Evolutionary conservation across 495 filamentous ascomycete species (phyloP), one percentile per base, ranked within the genome.

Genomic region (Penicillium fimorum): DNA sequence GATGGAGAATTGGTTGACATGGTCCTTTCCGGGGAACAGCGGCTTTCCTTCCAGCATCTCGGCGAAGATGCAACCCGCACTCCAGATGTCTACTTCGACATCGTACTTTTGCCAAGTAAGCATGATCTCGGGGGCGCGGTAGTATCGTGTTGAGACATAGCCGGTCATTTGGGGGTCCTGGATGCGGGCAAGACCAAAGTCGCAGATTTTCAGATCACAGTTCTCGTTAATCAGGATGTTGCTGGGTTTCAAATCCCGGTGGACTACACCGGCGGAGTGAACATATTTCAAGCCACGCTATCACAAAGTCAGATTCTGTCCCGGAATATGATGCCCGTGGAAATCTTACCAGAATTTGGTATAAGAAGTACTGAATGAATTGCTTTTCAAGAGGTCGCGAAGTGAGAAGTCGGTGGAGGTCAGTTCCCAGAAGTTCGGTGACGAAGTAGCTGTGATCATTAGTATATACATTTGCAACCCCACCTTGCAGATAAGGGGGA

Each of bases 141-240:
- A 98, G 80, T 98, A 98, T 77, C 94, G 82, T 49, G 94, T 98
- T 47, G 94, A 98, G 41, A 98, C 94, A 68, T 98, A 98, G 65
- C 94, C 94, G 38, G 94, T 98, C 94, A 98, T 98, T 75, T 98
- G 94, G n/a, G 94, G 94, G 66, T 98, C 94, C 73, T 98, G 94
- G 66, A 98, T 96, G 66, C 94, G 89, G 40, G 94, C 94, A 52
- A 98, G 79, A 56, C 94, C 94, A 64, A 98, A 98, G 71, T 98
- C 94, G 82, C 94, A 98, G 72, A 98, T 98, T 78, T 98, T 98
- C 52, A 98, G 77, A 71, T 98, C 94, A 74, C 94, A 98, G 70
- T 98, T 98, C 75, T 98, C 94, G 73, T 98, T 98, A 75, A 98
- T 92, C 46, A 98, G 80, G 67, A 98, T 98, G 75, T 98, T 98